These are phyloP conservation scores for Phoma sp. DNA, from an alignment of 2,329 filamentous ascomycete genomes.

Conservation along the genomic window DNA sequence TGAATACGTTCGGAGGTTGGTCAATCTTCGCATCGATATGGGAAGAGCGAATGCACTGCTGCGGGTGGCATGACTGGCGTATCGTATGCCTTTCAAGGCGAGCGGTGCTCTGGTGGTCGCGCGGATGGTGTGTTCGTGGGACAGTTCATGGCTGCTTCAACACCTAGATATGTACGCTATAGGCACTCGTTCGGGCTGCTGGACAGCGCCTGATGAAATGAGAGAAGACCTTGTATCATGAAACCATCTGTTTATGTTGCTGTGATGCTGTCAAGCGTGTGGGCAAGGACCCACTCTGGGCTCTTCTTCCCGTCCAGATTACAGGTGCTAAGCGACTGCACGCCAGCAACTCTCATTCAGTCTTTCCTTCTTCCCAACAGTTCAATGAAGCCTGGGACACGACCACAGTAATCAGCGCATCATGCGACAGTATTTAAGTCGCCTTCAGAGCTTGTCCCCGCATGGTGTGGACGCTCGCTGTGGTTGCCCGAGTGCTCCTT, in stretches of 20 bases:
- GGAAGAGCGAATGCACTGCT: slow-evolving; percentile 44
- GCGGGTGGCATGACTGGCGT: slow-evolving; percentile 23
- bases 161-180: slow-evolving; percentile 36
- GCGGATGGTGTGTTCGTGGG: slow-evolving; percentile 29
- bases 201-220: slow-evolving; percentile 29
- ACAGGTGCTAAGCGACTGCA: slow-evolving; percentile 11
- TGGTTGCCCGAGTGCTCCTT: slow-evolving; percentile 4
- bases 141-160: slow-evolving; percentile 28
- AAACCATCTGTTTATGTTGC: slow-evolving; percentile 2
- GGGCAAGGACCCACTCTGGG: slow-evolving; percentile 10
- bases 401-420: neutral
- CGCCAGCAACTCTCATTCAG: neutral
- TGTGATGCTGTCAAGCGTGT: slow-evolving; percentile 31
- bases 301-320: slow-evolving; percentile 4
- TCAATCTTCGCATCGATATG: slow-evolving; percentile 40
- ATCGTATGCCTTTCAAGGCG: slow-evolving; percentile 24
- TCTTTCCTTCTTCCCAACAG: neutral
- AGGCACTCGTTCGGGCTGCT: slow-evolving; percentile 30
- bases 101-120: slow-evolving; percentile 22
- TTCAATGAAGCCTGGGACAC: neutral
- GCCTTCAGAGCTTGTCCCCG: neutral
- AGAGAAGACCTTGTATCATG: slow-evolving; percentile 29
- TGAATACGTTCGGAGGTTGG: slow-evolving; percentile 32
- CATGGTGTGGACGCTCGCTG: neutral
- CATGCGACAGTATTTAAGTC: neutral